Base-by-base conservation (phyloP, 305 asterid species). In the Fraxinus greggii region DNA sequence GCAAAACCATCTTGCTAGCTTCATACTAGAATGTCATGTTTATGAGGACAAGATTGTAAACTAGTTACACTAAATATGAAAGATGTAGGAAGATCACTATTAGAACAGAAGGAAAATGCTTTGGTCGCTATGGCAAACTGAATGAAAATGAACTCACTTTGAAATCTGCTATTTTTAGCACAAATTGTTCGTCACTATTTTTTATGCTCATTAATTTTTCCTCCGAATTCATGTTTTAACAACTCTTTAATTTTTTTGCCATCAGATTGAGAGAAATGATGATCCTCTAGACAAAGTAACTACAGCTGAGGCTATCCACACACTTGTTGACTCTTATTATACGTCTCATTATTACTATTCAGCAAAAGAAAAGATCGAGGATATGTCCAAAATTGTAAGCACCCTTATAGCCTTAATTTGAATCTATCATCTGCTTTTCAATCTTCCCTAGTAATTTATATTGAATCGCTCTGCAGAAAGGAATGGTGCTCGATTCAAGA, bases 281-380 rank as follows among this genome's bases (percentile, higher is more conserved):
- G 99, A 96, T 86, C 98, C 99, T 78, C 92, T 96, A 3, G 99
- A 93, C 17, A 89, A 88, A 88, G 91, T 90, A 13, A 92, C 98
- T 31, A 94, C 98, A 2, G 83, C 93, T 13, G 97, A 93, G 88
- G 98, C 98, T 2, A 96, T 89, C 26, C 90, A 97, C 31, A 83
- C 86, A 2, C 95, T 96, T 4, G 40, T 92, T 5, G 93, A 90
- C 67, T 87, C 90, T 19, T 94, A 96, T 67, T 91, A 89, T 26
- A 84, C 88, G 8, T 96, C 98, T 73, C 92, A 88, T 35, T 92
- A 90, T 85, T 80, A 81, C 78, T 91, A 93, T 81, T 54, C 88
- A 2, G 93, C 98, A 12, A 87, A 67, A 26, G 94, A 93, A 84
- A 93, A 88, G 88, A 95, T 96, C 74, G 95, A 94, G 85, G 97